A percentile compares a stretch with the other conserved stretches of the same genome.
These are phyloP conservation scores for Zygosaccharomyces pseudobailii DNA, from an alignment of 1,139 yeast species.

Conservation along the genomic window DNA sequence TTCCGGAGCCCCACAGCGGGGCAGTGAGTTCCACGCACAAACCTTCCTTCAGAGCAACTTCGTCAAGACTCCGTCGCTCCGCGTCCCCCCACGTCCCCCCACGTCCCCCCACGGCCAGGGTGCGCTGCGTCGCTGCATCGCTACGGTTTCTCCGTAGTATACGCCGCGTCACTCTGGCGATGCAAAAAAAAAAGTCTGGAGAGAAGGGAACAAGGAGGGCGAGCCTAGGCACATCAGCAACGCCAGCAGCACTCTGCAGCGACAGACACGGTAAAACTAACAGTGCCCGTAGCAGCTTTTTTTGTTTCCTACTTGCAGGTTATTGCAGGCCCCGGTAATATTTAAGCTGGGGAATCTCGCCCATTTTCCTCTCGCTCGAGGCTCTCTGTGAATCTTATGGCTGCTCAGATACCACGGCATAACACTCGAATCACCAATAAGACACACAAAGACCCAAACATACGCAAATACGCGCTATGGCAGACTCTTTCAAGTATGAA, in stretches of 20 bases:
- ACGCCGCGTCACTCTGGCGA: not conserved
- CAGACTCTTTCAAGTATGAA: not conserved
- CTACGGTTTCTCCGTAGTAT: not conserved
- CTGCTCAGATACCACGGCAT: not conserved
- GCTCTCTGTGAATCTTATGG: no score
- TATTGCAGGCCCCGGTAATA: not conserved
- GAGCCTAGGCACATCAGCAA: not conserved
- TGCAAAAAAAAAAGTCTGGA: not conserved
- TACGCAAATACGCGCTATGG: not conserved
- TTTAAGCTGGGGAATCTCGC: not conserved
- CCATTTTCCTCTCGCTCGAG: not conserved
- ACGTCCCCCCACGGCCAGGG: not conserved
- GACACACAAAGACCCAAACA: no score
- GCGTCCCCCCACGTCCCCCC: not conserved
- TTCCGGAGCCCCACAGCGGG: not conserved
- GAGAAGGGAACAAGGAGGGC: not conserved
- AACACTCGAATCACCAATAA: no score
- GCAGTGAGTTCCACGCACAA: not conserved
- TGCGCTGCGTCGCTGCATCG: not conserved
- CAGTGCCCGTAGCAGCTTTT: no score
- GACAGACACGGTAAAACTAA: no score
- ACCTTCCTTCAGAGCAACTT: not conserved
- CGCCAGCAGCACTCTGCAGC: not conserved
- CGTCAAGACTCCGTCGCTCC: not conserved
- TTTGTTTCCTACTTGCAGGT: no score